phyloP scores from a whole-genome alignment of 2,329 filamentous ascomycete genomes.

The Penicillium sp. region DNA sequence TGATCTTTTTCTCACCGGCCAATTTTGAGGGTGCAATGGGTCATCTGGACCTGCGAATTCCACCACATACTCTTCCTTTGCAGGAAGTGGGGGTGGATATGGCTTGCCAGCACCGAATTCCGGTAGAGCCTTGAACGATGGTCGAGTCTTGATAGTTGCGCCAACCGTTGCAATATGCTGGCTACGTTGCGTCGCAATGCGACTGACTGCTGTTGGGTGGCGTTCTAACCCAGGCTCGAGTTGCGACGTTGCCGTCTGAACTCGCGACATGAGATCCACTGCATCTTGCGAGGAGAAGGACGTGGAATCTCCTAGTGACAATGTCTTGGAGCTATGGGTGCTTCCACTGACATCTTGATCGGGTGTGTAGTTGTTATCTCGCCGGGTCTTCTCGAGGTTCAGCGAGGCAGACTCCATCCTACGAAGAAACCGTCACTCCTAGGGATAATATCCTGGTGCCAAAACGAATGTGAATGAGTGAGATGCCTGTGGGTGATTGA shows the following conservation, averaged over 20 bases:
- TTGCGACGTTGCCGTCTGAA: slow-evolving; percentile 29
- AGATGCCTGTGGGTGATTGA: no score
- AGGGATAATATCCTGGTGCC: no score
- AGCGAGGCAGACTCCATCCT: slow-evolving; percentile 35
- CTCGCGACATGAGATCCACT: slow-evolving; percentile 25
- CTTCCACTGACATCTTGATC: slow-evolving; percentile 12
- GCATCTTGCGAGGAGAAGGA: slow-evolving; percentile 18
- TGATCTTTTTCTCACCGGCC: slow-evolving; percentile 69
- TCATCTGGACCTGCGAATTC: slow-evolving; percentile 79
- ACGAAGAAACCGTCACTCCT: background rate
- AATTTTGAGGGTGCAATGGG: slow-evolving; percentile 81
- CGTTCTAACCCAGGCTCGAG: slow-evolving; percentile 29
- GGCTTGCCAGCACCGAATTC: slow-evolving; percentile 51
- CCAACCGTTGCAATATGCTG: slow-evolving; percentile 43
- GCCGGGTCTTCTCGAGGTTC: slow-evolving; percentile 36
- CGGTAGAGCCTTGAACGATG: slow-evolving; percentile 33
- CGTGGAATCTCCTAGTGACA: slow-evolving; percentile 20
- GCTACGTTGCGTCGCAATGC: slow-evolving; percentile 38
- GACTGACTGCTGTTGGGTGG: slow-evolving; percentile 37
- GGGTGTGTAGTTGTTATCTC: slow-evolving; percentile 21
- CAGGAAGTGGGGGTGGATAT: slow-evolving; percentile 51
- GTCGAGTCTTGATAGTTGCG: slow-evolving; percentile 26
- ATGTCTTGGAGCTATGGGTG: slow-evolving; percentile 18
- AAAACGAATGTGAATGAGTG: no score
- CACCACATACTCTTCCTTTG: slow-evolving; percentile 56